Evolutionary conservation across 495 filamentous ascomycete genomes (phyloP), one percentile per base, ranked within the genome.

Genomic region (Astrothelium subdiscretum): DNA sequence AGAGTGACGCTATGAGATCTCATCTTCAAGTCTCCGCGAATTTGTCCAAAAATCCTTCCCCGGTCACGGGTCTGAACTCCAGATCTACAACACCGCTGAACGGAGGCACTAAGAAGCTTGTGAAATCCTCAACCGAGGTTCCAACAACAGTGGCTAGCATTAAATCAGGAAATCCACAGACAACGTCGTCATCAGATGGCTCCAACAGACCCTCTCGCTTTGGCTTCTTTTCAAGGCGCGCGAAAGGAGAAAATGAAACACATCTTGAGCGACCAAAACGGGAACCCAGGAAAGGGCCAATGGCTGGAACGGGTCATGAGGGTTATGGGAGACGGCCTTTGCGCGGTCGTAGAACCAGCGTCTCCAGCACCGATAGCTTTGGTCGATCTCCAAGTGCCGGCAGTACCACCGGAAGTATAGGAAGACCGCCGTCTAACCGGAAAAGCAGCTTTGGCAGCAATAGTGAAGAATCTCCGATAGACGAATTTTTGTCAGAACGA

Each of bases 221-320:
- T 70, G 87, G 89, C 15, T 76, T 96, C 20, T 95, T 95, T 66
- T 75, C 83, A 18, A 83, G 87, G 64, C 87, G 85, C 63, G 83
- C 87, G 0, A 95, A 88, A 70, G 80, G 84, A 10, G 81, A 84
- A 15, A 66, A 83, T 83, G 64, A 71, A n/a, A 69, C 70, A 2
- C 67, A 75, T n/a, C 63, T 70, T 2, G 82, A 84, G 12, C 79
- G 76, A 60, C 79, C 77, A 32, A 79, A 84, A 24, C 87, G 84
- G 65, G 62, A 76, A 4, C 42, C 73, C 15, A 84, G 87, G 60
- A 95, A 92, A 73, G 95, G 94, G 0, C 94, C 94, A 20, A 82
- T 80, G 5, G 94, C 94, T 31, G 95, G 94, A 35, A 99, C 95
- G 32, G 94, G 94, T 1, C 91, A 97, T 73, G 94, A 97, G 76